These are phyloP conservation scores for Xylaria castorea DNA, from an alignment of 495 filamentous ascomycete species.

Conservation along the genomic window DNA sequence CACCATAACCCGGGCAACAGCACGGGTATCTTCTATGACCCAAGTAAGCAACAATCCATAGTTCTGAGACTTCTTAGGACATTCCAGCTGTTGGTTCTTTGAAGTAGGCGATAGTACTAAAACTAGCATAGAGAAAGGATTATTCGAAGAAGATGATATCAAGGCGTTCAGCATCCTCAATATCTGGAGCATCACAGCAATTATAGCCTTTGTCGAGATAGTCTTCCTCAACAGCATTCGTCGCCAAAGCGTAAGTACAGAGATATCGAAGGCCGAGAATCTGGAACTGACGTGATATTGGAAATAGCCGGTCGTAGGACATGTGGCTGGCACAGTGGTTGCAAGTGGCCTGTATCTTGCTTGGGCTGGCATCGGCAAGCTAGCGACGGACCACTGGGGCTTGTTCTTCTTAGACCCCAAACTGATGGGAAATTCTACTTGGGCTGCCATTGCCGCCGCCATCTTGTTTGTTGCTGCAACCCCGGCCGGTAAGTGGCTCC, in stretches of 20 bases:
- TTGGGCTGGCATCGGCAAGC: constrained; percentile 56
- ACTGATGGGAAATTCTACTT: constrained; percentile 34
- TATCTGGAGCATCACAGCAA: constrained; percentile 48
- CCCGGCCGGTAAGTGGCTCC: constrained; percentile 44
- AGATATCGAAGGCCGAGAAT: background rate
- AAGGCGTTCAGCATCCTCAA: constrained; percentile 53
- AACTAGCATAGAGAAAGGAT: constrained; percentile 31
- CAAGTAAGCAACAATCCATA: constrained; percentile 28
- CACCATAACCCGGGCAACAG: constrained; percentile 21
- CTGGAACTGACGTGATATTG: constrained; percentile 25
- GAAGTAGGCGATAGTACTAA: constrained; percentile 11
- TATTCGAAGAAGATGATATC: constrained; percentile 46
- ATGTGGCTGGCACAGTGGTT: constrained; percentile 46
- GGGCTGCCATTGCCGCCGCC: constrained; percentile 44
- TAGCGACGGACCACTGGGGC: constrained; percentile 52
- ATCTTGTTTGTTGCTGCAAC: constrained; percentile 45
- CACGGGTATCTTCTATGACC: constrained; percentile 27
- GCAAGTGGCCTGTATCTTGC: constrained; percentile 51
- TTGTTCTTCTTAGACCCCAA: constrained; percentile 59
- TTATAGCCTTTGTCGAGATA: constrained; percentile 55
- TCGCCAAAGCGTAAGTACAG: constrained; percentile 48
- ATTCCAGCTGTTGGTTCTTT: background rate
- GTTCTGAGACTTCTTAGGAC: background rate
- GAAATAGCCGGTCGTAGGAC: constrained; percentile 45
- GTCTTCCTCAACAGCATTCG: constrained; percentile 57